Evolutionary conservation across 495 filamentous ascomycete genomes (phyloP).

Genomic region (Penicillium daleae): DNA sequence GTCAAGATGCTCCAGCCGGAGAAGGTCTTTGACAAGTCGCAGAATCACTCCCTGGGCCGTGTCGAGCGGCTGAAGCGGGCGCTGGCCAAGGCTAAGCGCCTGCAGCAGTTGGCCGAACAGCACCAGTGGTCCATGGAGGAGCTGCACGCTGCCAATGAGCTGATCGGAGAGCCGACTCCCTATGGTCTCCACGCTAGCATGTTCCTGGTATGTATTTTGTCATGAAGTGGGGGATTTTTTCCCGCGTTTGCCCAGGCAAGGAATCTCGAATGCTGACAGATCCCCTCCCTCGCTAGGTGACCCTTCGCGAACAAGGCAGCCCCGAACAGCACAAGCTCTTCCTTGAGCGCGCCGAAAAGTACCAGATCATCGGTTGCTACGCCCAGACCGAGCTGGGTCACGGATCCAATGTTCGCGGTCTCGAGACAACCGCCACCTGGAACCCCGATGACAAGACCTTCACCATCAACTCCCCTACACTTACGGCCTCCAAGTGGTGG

Average conservation of each 20-base stretch:
- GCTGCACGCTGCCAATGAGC: slow-evolving; percentile 57
- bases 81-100: slow-evolving; percentile 64
- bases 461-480: slow-evolving; percentile 65
- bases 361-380: slow-evolving; percentile 74
- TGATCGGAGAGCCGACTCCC: slow-evolving; percentile 68
- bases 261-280: slow-evolving; percentile 12
- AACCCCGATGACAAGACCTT: slow-evolving; percentile 69
- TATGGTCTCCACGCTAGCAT: slow-evolving; percentile 70
- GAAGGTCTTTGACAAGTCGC: slow-evolving; percentile 69
- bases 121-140: slow-evolving; percentile 69
- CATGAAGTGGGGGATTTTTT: neutral
- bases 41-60: slow-evolving; percentile 67
- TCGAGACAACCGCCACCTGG: slow-evolving; percentile 76
- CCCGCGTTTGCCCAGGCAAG: too few relatives aligned
- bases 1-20: slow-evolving; percentile 60
- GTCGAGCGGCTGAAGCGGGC: slow-evolving; percentile 66
- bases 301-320: slow-evolving; percentile 69
- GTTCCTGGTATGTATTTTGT: slow-evolving; percentile 56
- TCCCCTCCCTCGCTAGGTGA: slow-evolving; percentile 46
- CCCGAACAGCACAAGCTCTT: slow-evolving; percentile 71
- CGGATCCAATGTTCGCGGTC: slow-evolving; percentile 72
- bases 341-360: slow-evolving; percentile 63
- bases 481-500: slow-evolving; percentile 80
- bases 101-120: slow-evolving; percentile 63
- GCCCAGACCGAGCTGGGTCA: slow-evolving; percentile 79